A percentile compares a stretch with the other conserved stretches of the same genome.
Conservation (phyloP, 257 asterid species). For the Nicotiana obtusifolia region DNA sequence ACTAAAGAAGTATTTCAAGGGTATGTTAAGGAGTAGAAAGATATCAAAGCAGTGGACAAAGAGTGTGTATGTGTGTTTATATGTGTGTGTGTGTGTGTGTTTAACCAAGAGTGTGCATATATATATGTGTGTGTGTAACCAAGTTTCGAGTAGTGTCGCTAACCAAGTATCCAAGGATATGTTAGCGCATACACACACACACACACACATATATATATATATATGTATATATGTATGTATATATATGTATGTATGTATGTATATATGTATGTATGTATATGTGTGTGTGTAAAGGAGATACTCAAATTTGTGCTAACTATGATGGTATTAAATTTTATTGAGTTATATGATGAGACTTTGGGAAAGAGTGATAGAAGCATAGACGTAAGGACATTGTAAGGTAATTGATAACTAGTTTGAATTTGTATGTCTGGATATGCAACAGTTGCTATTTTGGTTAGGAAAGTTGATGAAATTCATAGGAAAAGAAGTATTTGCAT, state of each 20-base stretch:
- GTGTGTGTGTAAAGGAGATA: not conserved
- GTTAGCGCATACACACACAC: too few species aligned
- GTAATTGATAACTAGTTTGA: not conserved
- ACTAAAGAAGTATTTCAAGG: not conserved
- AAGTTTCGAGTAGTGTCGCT: too few species aligned
- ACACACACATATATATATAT: too few species aligned
- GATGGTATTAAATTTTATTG: not conserved
- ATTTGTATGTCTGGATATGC: not conserved
- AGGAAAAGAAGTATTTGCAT: not conserved
- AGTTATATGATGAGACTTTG: not conserved
- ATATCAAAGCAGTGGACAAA: not conserved
- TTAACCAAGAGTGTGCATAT: too few species aligned
- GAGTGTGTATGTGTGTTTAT: not conserved
- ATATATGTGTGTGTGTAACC: too few species aligned
- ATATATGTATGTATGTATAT: too few species aligned
- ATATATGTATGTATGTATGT: too few species aligned
- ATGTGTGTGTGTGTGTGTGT: too few species aligned
- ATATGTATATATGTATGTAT: too few species aligned
- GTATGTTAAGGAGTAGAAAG: not conserved
- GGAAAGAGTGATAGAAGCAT: not conserved
- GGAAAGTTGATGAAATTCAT: too few species aligned
- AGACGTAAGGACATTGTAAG: not conserved
- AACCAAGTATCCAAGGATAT: too few species aligned
- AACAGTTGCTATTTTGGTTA: too few species aligned
- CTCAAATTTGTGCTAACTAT: not conserved